Base-by-base conservation (phyloP, 1,284 basidiomycete species). In the Kalmanozyma brasiliensis region DNA sequence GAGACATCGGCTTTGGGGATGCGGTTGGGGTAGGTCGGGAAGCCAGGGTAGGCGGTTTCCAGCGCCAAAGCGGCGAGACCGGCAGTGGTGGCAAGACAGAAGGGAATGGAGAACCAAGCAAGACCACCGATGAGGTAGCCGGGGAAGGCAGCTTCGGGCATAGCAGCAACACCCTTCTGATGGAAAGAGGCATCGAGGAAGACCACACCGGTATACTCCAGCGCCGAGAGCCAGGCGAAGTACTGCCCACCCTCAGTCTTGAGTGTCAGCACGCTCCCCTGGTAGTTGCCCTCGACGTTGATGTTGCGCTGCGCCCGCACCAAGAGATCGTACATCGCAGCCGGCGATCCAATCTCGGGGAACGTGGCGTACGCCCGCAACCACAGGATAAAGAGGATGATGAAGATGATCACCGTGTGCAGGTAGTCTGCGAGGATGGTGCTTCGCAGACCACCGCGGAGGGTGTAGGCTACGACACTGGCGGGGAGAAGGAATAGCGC, bases 371-470 rank as follows among this genome's bases (percentile, higher is more conserved):
- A 78, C 13, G 70, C 61, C 6, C 57, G 43, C 37, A 78, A 53
- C 57, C 62, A 76, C 42, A 78, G 55, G 33, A 66, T 48, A 49
- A 76, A 76, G 19, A 78, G 57, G 44, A 78, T 75, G 37, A 77
- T 52, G 38, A 78, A 77, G 61, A 78, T 76, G 66, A 78, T 72
- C 43, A 74, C 52, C 6, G 76, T 78, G 49, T 78, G 76, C 24
- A 77, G 60, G 52, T 76, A 78, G 43, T 78, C 74, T 17, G 76
- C 76, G 13, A 78, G 47, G 35, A 76, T 67, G 9, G 64, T 68
- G 56, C 53, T 62, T 16, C 76, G 58, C 17, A 78, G 53, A 33
- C 76, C 76, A 19, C 72, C 74, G 13, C 62, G 59, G 3, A 78
- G 61, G 6, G 74, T 77, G 45, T 78, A 78, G 9, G 76, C 74